Evolutionary conservation across 768 basidiomycete species (phyloP).

Genomic region (Chalciporus chontae): DNA sequence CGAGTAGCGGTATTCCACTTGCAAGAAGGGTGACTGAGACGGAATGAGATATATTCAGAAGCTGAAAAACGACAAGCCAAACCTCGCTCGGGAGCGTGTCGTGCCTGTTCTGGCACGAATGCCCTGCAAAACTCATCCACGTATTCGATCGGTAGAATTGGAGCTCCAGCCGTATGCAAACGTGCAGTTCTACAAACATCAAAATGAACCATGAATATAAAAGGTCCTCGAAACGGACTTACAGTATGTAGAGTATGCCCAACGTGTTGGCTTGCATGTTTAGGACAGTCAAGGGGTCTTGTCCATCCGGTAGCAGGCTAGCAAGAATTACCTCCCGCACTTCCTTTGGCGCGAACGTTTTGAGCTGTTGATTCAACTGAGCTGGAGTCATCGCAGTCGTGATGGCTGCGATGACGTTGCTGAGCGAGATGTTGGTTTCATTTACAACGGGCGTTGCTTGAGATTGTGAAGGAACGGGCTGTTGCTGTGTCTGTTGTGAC

Average conservation of each 20-base stretch:
- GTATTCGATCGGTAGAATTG: conserved; percentile 38
- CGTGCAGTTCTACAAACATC: conserved; percentile 51
- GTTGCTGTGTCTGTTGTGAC: conserved; percentile 9
- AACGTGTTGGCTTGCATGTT: conserved; percentile 56
- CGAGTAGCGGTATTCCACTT: conserved; percentile 53
- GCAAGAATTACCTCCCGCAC: conserved; percentile 54
- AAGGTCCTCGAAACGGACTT: conserved; percentile 26
- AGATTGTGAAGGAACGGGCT: conserved; percentile 10
- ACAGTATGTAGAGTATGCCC: conserved; percentile 73
- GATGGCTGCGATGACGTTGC: conserved; percentile 43
- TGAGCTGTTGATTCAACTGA: conserved; percentile 43
- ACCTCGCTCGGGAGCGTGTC: conserved; percentile 70
- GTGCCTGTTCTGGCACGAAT: conserved; percentile 64
- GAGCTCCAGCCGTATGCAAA: conserved; percentile 38
- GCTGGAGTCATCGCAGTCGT: conserved; percentile 37
- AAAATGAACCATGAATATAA: too few species aligned
- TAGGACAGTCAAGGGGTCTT: conserved; percentile 65
- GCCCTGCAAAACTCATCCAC: conserved; percentile 56
- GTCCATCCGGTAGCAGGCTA: conserved; percentile 50
- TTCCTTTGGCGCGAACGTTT: conserved; percentile 51
- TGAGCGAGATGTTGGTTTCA: conserved; percentile 29
- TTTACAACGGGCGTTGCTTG: not conserved
- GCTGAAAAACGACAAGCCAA: conserved; percentile 3
- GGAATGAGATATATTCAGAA: conserved; percentile 2
- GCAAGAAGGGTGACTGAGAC: conserved; percentile 61